A percentile compares a stretch with the other conserved stretches of the same genome.
phyloP scores from a whole-genome alignment of 2,329 filamentous ascomycete species.

The Microdochium bolleyi region DNA sequence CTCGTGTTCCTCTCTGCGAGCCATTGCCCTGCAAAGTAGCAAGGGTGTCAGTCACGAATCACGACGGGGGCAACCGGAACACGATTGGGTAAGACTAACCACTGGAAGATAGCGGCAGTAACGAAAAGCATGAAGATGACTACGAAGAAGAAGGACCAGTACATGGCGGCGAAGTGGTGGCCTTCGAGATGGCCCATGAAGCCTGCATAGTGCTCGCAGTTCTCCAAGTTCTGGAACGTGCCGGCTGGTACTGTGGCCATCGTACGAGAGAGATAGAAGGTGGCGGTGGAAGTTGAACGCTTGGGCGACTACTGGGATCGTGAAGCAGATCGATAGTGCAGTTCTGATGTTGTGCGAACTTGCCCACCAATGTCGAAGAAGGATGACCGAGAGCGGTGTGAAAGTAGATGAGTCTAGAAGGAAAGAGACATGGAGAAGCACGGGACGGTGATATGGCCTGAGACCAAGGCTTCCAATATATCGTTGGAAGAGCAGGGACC shows the following conservation, averaged over 20 bases:
- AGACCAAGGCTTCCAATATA: neutral
- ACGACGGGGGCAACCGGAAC: neutral
- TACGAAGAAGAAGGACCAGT: constrained; percentile 29
- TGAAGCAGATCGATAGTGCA: too few species aligned
- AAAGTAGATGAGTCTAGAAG: too few species aligned
- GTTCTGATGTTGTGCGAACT: too few species aligned
- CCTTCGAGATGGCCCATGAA: constrained; percentile 27
- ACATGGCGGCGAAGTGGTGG: constrained; percentile 26
- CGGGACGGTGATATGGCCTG: neutral
- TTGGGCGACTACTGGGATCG: too few species aligned
- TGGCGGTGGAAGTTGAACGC: too few species aligned
- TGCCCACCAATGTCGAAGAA: too few species aligned
- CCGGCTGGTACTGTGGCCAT: neutral
- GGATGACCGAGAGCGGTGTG: too few species aligned
- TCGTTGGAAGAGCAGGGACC: neutral
- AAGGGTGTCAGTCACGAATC: neutral
- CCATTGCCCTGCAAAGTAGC: constrained; percentile 20
- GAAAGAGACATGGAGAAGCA: too few species aligned
- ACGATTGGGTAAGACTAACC: constrained; percentile 13
- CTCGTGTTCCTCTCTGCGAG: constrained; percentile 19
- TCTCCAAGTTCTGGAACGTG: neutral
- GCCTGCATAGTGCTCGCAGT: constrained; percentile 29
- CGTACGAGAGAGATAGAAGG: neutral
- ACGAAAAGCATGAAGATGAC: constrained; percentile 28
- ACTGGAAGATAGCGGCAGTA: constrained; percentile 26